Evolutionary conservation across 2,329 filamentous ascomycete genomes (phyloP), one percentile per base, ranked within the genome.

Genomic region (Pseudogymnoascus pannorum): DNA sequence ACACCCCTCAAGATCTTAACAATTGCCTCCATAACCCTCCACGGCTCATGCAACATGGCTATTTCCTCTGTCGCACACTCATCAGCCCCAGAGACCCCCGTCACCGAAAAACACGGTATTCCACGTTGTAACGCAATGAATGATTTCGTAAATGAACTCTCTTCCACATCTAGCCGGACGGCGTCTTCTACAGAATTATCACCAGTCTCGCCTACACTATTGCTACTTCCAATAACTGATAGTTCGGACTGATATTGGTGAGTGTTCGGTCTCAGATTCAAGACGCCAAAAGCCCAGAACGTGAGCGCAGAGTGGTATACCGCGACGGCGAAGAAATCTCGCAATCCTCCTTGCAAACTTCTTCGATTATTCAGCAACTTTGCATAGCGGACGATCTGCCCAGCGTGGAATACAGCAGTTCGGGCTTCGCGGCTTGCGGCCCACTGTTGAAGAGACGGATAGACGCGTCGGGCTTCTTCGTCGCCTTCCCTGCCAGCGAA

Each of bases 281-380:
- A 77, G 0, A 89, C 81, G 0, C 86, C 85, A 66, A 87, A 89
- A 0, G 82, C 81, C 88, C 88, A 91, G 40, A 91, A 75, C 0
- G 84, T 82, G 4, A 91, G 75, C 11, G 81, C 79, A 3, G 85
- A 86, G 69, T 90, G 87, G 68, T 89, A 88, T 0, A 89, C 79
- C 0, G 82, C 84, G 5, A 90, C 82, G 0, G 87, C 86, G 64
- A 84, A 82, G 69, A 90, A 89, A 64, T 87, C 84, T 44, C 83
- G 81, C 3, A 89, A 72, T 20, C 38, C 38, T 12, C 38, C 38
- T 9, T 81, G 76, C 0, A 79, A 77, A 1, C 75, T 70, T 0
- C 83, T 79, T 42, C 38, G 18, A 42, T 42, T 20, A 42, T 42
- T 42, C 57, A 86, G 81, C 57, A 74, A 63, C 67, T 79, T 81